Conservation (phyloP, 2,329 filamentous ascomycete species). For the Teratosphaeria viscida region DNA sequence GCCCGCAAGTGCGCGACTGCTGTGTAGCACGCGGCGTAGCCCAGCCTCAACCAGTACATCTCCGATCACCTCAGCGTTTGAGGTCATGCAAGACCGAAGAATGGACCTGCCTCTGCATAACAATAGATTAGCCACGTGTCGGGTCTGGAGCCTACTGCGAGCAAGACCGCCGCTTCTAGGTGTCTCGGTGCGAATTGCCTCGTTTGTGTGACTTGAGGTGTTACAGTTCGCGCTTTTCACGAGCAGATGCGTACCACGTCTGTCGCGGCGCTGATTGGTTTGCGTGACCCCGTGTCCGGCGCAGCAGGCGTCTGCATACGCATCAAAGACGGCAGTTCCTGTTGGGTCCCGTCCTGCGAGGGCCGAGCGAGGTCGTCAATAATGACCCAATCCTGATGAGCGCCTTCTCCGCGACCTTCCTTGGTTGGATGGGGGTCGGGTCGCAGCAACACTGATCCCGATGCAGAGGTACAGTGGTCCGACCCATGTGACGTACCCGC, state of each 20-base stretch:
- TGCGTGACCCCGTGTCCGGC: neutral
- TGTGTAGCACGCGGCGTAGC: neutral
- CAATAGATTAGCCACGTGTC: neutral
- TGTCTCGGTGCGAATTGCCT: neutral
- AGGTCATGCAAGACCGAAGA: neutral
- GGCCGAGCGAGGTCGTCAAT: neutral
- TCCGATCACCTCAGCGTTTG: neutral
- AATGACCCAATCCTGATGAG: neutral
- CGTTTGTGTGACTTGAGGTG: neutral
- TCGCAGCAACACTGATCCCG: neutral
- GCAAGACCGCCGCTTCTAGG: neutral
- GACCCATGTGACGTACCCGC: neutral
- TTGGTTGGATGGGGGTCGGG: neutral
- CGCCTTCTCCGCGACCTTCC: neutral
- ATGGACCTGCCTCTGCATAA: neutral
- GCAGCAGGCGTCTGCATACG: neutral
- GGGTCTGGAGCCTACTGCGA: neutral
- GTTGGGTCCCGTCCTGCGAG: neutral
- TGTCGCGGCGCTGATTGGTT: neutral
- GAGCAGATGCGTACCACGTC: neutral
- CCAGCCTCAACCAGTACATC: neutral
- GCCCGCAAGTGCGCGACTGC: neutral
- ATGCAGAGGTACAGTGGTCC: neutral
- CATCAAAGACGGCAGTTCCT: neutral
- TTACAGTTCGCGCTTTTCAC: neutral